Evolutionary conservation across 768 basidiomycete genomes (phyloP).

Genomic region (Naganishia friedmannii): DNA sequence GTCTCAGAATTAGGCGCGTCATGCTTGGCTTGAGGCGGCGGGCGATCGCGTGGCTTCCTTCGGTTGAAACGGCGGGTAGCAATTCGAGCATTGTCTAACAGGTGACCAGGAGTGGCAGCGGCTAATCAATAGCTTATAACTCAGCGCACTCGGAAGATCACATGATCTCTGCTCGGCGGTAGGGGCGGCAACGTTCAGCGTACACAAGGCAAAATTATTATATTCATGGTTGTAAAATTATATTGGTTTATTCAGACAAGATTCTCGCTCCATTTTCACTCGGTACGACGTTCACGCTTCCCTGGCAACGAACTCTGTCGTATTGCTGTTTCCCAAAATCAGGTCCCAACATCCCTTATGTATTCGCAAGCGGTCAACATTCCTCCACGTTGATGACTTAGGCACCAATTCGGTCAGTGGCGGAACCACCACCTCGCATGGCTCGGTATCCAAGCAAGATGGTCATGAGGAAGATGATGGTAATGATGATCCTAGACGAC

Average conservation of each 20-base stretch:
- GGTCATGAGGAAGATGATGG: constrained; percentile 40
- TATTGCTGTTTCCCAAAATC: not conserved
- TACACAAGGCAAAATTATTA: not conserved
- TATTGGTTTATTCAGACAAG: not conserved
- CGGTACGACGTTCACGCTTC: not conserved
- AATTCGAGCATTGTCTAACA: not conserved
- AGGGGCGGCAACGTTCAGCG: not conserved
- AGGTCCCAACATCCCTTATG: not conserved
- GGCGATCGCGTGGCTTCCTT: not conserved
- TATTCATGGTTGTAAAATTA: not conserved
- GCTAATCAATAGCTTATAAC: not conserved
- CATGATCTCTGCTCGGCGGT: not conserved
- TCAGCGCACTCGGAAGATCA: not conserved
- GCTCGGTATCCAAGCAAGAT: constrained; percentile 41
- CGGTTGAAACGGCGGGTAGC: not conserved
- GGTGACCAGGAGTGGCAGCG: constrained; percentile 1
- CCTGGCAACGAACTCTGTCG: too few species aligned
- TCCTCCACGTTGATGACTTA: not conserved
- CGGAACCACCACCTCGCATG: constrained; percentile 40
- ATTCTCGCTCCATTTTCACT: not conserved
- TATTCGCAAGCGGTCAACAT: not conserved
- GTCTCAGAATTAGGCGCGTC: not conserved
- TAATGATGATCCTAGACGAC: constrained; percentile 43
- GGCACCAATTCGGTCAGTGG: constrained; percentile 36
- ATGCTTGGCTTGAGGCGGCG: not conserved